Base-by-base conservation (phyloP, 768 basidiomycete species). In the Lactifluus rugatus region DNA sequence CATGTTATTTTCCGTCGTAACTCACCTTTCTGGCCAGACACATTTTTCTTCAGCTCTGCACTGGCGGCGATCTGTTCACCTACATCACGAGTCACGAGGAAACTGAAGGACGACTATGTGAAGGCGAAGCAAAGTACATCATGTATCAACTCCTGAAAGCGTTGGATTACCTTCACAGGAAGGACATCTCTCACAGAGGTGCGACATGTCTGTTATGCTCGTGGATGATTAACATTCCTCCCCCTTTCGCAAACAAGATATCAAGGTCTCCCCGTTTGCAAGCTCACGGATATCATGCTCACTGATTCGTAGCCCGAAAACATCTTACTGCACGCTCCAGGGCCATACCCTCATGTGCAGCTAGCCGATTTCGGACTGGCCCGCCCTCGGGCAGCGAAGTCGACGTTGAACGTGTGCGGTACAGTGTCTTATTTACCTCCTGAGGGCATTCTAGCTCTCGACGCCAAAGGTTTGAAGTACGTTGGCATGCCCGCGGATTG, bases 331-430 rank as follows among this genome's bases (percentile, higher is more conserved):
- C 75, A 82, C 64, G 75, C 80, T 5, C 87, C 90, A n/a, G 90
- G 89, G 10, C 81, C 87, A 2, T 93, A 89, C 67, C 90, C 90
- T 50, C 86, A 85, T 41, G 82, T 93, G 41, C 76, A 89, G 51
- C 84, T 93, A 39, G 90, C 90, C 19, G 90, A 93, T 69, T 93
- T 93, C 67, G 90, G 90, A 9, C 80, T 91, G 17, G 90, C 90
- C 10, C 82, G 89, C 17, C 81, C 82, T 7, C 83, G 82, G 64
- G 82, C 89, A 2, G 83, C 84, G 65, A 84, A 91, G 75, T 84
- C 86, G 66, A 92, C 90, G 0, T 75, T 89, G 66, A 89, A 89
- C 63, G 89, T 89, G 44, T 90, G 86, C 59, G 90, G 90, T n/a
- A 92, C 90, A 0, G 81, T 92, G 19, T 84, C 87, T 1, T 93